These are phyloP conservation scores for Secale cereale DNA, from an alignment of 176 grass and related monocot species.

Conservation along the genomic window DNA sequence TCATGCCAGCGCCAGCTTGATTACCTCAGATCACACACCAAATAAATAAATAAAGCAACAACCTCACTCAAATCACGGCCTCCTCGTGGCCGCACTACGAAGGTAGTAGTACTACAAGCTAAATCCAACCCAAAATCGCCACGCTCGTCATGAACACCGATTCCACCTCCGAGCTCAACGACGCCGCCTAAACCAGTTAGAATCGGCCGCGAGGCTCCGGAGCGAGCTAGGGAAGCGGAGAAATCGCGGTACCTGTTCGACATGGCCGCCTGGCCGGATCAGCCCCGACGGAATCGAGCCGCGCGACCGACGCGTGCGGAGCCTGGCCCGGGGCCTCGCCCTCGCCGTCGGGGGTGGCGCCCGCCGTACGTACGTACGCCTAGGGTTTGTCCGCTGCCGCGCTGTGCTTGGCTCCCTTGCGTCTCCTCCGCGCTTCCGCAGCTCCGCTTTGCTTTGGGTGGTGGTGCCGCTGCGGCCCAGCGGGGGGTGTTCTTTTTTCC, in stretches of 20 bases:
- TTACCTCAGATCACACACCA: background rate
- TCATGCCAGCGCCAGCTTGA: background rate
- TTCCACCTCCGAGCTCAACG: background rate
- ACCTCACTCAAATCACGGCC: background rate
- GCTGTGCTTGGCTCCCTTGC: slow-evolving; percentile 19
- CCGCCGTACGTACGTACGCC: slow-evolving; percentile 12
- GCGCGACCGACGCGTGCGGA: background rate
- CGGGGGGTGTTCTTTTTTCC: background rate
- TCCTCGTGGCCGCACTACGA: background rate
- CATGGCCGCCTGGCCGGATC: slow-evolving; percentile 15
- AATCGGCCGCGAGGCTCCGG: background rate
- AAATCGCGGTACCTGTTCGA: slow-evolving; percentile 25
- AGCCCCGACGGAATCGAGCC: slow-evolving; percentile 4
- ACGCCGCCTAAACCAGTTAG: background rate
- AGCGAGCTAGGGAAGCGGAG: background rate
- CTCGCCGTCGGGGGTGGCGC: background rate
- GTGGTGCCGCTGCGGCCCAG: slow-evolving; percentile 27
- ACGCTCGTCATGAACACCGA: background rate
- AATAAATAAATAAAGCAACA: background rate
- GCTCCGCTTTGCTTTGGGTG: slow-evolving; percentile 33
- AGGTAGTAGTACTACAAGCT: background rate
- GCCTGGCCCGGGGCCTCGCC: too few species aligned
- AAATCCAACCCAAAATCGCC: slow-evolving; percentile 5
- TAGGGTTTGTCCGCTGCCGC: slow-evolving; percentile 30
- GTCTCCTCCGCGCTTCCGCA: slow-evolving; percentile 28